Conservation (phyloP, 2,329 filamentous ascomycete genomes). For the Botrytis squamosa region DNA sequence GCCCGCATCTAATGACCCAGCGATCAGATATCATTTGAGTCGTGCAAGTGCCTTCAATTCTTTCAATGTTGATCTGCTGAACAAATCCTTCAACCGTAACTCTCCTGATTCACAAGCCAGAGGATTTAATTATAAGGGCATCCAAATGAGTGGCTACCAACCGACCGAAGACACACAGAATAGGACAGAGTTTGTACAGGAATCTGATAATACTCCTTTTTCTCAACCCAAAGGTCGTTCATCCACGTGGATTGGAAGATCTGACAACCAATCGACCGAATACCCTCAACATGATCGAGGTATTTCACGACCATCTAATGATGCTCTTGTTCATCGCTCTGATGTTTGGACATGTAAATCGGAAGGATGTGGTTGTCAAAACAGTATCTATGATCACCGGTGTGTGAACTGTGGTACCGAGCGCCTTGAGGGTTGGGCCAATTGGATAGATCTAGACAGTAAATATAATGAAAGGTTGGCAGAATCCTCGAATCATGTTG, state of each 20-base stretch:
- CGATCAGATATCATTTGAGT: not conserved
- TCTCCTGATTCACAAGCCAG: not conserved
- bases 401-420: not conserved
- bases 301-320: not conserved
- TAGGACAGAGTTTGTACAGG: not conserved
- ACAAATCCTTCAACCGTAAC: not conserved
- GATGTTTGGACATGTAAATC: not conserved
- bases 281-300: not conserved
- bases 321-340: not conserved
- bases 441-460: not conserved
- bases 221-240: not conserved
- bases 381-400: not conserved
- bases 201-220: not conserved
- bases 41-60: not conserved
- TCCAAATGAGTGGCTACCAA: not conserved
- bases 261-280: not conserved
- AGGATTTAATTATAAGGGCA: not conserved
- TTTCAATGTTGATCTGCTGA: not conserved
- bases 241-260: no score
- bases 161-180: not conserved
- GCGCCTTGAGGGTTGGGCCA: not conserved
- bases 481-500: not conserved
- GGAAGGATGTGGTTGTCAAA: not conserved
- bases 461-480: not conserved
- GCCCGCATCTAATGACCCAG: not conserved